Evolutionary conservation across 306 rosid species (phyloP).

Genomic region (Pterocarpus macrocarpus): DNA sequence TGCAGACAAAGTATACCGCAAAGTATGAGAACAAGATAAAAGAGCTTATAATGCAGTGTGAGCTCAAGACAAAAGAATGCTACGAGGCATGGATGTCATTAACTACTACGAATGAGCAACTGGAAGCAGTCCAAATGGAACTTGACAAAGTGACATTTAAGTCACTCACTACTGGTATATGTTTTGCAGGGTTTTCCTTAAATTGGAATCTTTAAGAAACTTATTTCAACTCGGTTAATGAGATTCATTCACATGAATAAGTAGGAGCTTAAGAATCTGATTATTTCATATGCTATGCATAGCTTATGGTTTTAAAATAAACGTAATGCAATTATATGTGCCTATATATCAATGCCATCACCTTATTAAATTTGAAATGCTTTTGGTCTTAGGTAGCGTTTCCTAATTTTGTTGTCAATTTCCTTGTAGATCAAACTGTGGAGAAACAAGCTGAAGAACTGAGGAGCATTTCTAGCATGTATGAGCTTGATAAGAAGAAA

Average conservation of each 20-base stretch:
- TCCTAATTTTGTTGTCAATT: conserved; percentile 44
- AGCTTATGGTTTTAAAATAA: conserved; percentile 25
- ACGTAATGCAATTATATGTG: conserved; percentile 6
- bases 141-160: conserved; percentile 76
- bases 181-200: conserved; percentile 23
- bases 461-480: conserved; percentile 64
- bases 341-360: conserved; percentile 4
- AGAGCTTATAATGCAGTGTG: conserved; percentile 73
- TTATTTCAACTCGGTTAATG: background rate
- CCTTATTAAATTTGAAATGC: conserved; percentile 8
- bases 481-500: conserved; percentile 71
- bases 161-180: conserved; percentile 70
- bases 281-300: conserved; percentile 30
- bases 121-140: conserved; percentile 77
- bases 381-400: conserved; percentile 33
- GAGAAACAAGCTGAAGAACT: conserved; percentile 77
- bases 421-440: conserved; percentile 69
- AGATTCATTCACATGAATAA: conserved; percentile 8
- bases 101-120: conserved; percentile 74
- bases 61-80: conserved; percentile 84
- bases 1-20: conserved; percentile 70
- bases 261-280: conserved; percentile 27
- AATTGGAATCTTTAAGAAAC: background rate
- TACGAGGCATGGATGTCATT: conserved; percentile 91
- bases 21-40: conserved; percentile 79